Base-by-base conservation (phyloP, 73 alveolate species). In the Paramecium biaurelia region DNA sequence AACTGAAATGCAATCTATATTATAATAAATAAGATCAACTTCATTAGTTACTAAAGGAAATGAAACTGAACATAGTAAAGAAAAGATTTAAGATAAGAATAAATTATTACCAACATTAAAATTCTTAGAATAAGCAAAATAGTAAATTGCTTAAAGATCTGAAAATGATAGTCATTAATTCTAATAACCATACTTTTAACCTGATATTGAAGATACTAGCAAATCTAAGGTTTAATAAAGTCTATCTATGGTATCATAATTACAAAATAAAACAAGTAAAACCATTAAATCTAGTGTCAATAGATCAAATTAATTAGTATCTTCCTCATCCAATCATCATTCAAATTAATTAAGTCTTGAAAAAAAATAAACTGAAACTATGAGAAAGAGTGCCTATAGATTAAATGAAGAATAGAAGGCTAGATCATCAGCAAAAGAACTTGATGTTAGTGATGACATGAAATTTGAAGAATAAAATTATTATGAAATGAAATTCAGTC, bases 1-100 rank as follows among this genome's bases (percentile, higher is more conserved):
- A 32, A 72, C 86, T 72, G 86, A 72, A 72, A 72, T 72, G 86
- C 58, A 72, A 72, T 72, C 86, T 21, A 72, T 72, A 2, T 72
- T 72, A 38, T 5, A 72, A 72, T 72, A 32, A 38, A n/a, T 72
- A 6, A 35, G 58, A 72, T 72, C 56, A 0, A 9, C 58, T 3
- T 32, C 56, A 14, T 1, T 72, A 35, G 56, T 35, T 5, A 37
- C 86, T 4, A 35, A 72, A 72, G 86, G 45, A 18, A 38, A 30
- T 35, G 86, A 72, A 15, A 72, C 56, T 28, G 58, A 72, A 72
- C 35, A 14, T 5, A 72, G 38, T 34, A 72, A 34, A 14, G 86
- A 72, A 2, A 72, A 38, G 38, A 35, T 21, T 0, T 28, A 5
- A 34, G 86, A 72, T 35, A 72, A 72, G 35, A 72, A 35, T 35